Conservation (phyloP, 495 filamentous ascomycete species). For the Daldinia grandis region DNA sequence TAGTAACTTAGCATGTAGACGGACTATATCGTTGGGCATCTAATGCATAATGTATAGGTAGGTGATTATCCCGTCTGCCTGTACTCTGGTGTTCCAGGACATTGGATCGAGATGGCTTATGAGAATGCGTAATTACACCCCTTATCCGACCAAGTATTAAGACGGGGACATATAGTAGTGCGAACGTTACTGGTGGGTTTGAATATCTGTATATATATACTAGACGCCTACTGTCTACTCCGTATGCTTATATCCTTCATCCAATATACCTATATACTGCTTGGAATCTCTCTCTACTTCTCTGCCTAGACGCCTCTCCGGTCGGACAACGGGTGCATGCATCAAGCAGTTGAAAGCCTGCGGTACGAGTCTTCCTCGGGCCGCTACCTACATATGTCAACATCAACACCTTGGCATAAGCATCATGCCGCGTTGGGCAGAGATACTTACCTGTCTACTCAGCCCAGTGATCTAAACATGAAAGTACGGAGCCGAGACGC, state of each 20-base stretch:
- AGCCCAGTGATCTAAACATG: neutral
- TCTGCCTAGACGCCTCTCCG: constrained; percentile 3
- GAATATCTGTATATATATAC: neutral
- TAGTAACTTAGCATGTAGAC: neutral
- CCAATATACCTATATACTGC: too few relatives aligned
- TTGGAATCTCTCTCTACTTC: neutral
- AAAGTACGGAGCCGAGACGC: neutral
- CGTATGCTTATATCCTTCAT: neutral
- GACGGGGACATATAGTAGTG: neutral
- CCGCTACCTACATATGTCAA: neutral
- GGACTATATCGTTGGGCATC: neutral
- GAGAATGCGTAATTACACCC: neutral
- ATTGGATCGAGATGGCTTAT: neutral
- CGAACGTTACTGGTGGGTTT: neutral
- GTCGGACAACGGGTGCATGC: constrained; percentile 12
- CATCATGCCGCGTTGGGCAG: neutral
- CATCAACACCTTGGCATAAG: neutral
- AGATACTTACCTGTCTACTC: neutral
- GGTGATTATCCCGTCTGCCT: neutral
- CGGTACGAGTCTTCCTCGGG: constrained; percentile 10
- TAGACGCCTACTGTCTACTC: neutral
- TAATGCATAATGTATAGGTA: too few relatives aligned
- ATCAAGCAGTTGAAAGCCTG: constrained; percentile 8
- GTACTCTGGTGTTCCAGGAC: neutral
- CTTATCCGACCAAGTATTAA: neutral